Conservation (phyloP, 805 yeast species). For the Lachancea thermotolerans region DNA sequence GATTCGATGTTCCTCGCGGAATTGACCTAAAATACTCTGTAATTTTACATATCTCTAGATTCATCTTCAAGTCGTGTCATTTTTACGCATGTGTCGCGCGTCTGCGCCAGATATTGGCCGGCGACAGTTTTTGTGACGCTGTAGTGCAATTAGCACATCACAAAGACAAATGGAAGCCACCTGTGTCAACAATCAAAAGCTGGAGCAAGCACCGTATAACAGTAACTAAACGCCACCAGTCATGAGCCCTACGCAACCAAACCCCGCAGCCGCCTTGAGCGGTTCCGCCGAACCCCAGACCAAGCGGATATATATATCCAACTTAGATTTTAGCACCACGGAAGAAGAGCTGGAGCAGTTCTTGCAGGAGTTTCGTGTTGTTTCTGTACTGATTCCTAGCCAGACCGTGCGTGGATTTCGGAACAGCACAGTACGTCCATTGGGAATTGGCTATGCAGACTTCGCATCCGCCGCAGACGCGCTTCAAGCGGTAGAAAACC, state of each 20-base stretch:
- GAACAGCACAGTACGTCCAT: conserved; percentile 36
- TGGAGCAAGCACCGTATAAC: no score
- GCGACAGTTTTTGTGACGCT: no score
- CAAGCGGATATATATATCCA: conserved; percentile 45
- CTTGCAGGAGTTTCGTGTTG: conserved; percentile 38
- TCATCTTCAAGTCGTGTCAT: not conserved
- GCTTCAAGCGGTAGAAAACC: conserved; percentile 51
- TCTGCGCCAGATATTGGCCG: no score
- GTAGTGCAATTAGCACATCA: no score
- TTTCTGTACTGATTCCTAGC: conserved; percentile 46
- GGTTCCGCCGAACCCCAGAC: not conserved
- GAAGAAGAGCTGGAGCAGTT: conserved; percentile 45
- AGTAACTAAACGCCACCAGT: not conserved
- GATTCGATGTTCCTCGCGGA: not conserved
- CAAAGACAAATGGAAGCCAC: no score
- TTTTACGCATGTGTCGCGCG: no score
- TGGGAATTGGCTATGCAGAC: conserved; percentile 79
- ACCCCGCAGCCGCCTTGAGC: no score
- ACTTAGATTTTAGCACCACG: conserved; percentile 46
- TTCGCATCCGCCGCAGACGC: conserved; percentile 63
- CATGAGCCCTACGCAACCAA: not conserved
- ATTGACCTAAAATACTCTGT: not conserved
- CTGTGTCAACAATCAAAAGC: no score
- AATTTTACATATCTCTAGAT: not conserved
- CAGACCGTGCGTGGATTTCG: conserved; percentile 44